These are phyloP conservation scores for Saturnispora serradocipensis DNA, from an alignment of 805 yeast genomes.

Conservation along the genomic window DNA sequence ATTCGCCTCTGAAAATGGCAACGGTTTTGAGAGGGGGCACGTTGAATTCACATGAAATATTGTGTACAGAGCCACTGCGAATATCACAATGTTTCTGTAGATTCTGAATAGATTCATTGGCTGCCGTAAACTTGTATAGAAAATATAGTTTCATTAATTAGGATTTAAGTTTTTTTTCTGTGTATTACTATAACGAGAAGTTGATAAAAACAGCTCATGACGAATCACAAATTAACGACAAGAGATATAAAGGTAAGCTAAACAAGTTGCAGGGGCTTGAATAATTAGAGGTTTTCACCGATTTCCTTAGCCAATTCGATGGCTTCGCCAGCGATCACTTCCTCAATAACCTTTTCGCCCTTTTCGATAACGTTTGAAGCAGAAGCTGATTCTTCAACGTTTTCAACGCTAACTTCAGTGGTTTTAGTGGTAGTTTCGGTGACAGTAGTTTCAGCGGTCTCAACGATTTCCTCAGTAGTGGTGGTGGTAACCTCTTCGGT, in stretches of 20 bases:
- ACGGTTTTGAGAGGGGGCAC: neutral
- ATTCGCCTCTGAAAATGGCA: neutral
- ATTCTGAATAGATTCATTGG: neutral
- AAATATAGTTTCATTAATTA: neutral
- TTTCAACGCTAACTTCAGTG: conserved; percentile 3
- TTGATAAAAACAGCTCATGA: neutral
- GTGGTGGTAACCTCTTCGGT: neutral
- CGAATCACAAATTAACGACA: neutral
- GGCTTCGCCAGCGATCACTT: conserved; percentile 2
- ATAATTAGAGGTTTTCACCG: conserved; percentile 7
- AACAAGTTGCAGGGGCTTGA: neutral
- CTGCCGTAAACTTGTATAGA: neutral
- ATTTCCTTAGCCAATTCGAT: conserved; percentile 8
- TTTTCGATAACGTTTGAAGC: conserved; percentile 6
- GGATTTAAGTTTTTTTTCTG: neutral
- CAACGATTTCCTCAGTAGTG: neutral
- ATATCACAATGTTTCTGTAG: neutral
- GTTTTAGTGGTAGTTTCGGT: neutral
- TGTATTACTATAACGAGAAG: neutral
- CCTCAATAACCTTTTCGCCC: conserved; percentile 7
- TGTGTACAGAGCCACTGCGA: neutral
- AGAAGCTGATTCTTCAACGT: neutral
- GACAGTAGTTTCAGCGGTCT: neutral
- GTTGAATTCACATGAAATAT: conserved; percentile 1
- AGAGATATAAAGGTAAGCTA: neutral